Evolutionary conservation across 176 grass and related monocot species (phyloP), one percentile per base, ranked within the genome.

Genomic region (Cenchrus fungigraminus): DNA sequence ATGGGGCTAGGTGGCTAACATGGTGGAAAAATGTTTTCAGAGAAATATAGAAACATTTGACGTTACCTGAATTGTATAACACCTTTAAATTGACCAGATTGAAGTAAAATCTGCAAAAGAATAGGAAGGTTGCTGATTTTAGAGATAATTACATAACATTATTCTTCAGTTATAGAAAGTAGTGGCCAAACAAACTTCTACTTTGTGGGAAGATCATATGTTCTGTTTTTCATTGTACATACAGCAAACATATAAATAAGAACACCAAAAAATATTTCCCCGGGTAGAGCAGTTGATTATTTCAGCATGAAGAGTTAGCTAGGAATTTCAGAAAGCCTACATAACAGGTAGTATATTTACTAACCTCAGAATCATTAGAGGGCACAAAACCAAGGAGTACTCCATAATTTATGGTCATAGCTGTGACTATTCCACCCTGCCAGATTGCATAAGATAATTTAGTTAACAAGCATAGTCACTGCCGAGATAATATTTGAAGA

Each of bases 371-470:
- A 87, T 82, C 88, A 85, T 88, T 84, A 20, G 91, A 95, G 71
- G 93, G 89, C 53, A 95, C 88, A 86, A 94, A 98, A 63, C 93
- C 93, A 65, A 98, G 82, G 81, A 98, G 86, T 51, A 98, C 66
- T 61, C 97, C 97, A 77, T 88, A 94, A 83, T 98, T 95, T 71
- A 98, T 89, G 46, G 97, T 95, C 91, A 95, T 98, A 82, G 93
- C 91, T 69, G 93, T 92, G 58, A 98, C 91, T 54, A 44, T 80
- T 84, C 97, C 97, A 19, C 97, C 97, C 97, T 98, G 74, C 29
- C 86, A 80, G 45, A 63, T 86, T 58, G 82, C 32, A 67, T 12
- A 81, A 62, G 2, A 86, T 10, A 76, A 68, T 52, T 59, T 90
- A 71, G 82, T 47, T 72, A 28, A 20, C 47, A 65, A 85, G 11